Conservation (phyloP, 768 basidiomycete genomes). For the Terana coerulea region DNA sequence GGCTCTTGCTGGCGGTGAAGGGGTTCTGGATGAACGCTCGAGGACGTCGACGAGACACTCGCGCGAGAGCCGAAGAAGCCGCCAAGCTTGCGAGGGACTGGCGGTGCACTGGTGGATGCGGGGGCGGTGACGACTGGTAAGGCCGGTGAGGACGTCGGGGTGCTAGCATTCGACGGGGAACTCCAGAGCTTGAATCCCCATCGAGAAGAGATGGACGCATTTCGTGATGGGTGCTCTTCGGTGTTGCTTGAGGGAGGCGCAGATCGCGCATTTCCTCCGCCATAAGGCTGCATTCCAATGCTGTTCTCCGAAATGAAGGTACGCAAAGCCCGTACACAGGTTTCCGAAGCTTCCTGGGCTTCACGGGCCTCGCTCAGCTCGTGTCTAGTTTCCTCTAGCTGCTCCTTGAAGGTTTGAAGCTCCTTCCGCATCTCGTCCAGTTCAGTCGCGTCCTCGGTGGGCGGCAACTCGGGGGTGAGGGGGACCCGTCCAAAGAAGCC, state of each 20-base stretch:
- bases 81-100: conserved; percentile 58
- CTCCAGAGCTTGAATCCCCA: conserved; percentile 78
- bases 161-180: conserved; percentile 19
- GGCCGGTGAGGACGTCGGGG: conserved; percentile 25
- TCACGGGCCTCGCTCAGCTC: conserved; percentile 78
- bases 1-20: conserved; percentile 30
- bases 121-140: conserved; percentile 24
- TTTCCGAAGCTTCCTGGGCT: conserved; percentile 83
- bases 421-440: conserved; percentile 60
- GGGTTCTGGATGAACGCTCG: conserved; percentile 28
- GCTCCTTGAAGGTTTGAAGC: conserved; percentile 47
- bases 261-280: conserved; percentile 13
- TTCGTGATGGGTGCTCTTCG: background rate
- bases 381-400: conserved; percentile 59
- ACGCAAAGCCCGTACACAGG: conserved; percentile 76
- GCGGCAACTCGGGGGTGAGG: conserved; percentile 29
- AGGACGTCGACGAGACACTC: conserved; percentile 46
- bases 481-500: conserved; percentile 53
- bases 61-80: conserved; percentile 62
- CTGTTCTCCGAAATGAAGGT: conserved; percentile 78
- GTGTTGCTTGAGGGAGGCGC: background rate
- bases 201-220: conserved; percentile 28
- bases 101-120: conserved; percentile 30
- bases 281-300: conserved; percentile 40
- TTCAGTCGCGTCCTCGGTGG: conserved; percentile 32